Conservation (phyloP, 2,329 filamentous ascomycete species). For the Hymenoscyphus fructigenus region DNA sequence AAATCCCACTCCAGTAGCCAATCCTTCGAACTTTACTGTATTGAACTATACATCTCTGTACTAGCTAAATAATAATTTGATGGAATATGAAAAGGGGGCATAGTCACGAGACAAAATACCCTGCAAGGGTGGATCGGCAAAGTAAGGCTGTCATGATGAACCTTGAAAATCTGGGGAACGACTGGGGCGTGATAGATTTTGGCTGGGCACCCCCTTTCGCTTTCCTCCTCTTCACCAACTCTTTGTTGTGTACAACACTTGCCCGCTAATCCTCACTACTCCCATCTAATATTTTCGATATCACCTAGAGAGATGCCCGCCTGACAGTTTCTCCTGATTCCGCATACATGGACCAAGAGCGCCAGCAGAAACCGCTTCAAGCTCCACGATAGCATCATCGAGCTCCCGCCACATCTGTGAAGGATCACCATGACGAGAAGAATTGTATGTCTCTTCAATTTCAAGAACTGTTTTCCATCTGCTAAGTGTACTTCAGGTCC, state of each 20-base stretch:
- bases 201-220: background rate
- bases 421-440: constrained; percentile 35
- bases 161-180: constrained; percentile 17
- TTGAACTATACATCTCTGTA: too few species aligned
- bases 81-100: background rate
- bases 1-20: too few species aligned
- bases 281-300: background rate
- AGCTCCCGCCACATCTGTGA: background rate
- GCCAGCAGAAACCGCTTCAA: background rate
- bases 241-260: background rate
- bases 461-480: too few species aligned
- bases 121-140: background rate
- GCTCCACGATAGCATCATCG: background rate
- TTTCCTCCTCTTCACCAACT: background rate
- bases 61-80: too few species aligned
- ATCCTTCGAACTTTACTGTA: too few species aligned
- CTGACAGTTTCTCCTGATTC: constrained; percentile 10
- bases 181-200: background rate
- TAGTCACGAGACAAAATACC: constrained; percentile 7
- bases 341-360: constrained; percentile 22
- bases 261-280: background rate
- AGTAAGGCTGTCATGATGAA: background rate
- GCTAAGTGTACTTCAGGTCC: constrained; percentile 42
- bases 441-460: constrained; percentile 34
- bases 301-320: constrained; percentile 13